Evolutionary conservation across 306 rosid species (phyloP).

Genomic region (Malus asiatica): DNA sequence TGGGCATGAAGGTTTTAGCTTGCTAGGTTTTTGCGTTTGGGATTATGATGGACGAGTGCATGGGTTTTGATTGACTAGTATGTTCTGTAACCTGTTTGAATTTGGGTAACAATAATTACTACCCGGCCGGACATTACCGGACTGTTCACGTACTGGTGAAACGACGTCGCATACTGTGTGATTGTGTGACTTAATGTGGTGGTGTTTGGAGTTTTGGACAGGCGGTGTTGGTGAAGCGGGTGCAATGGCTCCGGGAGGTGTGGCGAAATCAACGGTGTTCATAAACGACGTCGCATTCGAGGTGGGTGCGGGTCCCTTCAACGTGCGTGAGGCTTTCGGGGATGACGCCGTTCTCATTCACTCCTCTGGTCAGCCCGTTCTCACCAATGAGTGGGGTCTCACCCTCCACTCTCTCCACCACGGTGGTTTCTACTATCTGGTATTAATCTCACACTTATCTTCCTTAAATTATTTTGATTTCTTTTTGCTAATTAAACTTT

Average conservation of each 20-base stretch:
- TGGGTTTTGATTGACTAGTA: constrained; percentile 29
- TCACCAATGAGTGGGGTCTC: constrained; percentile 81
- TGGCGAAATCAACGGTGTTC: constrained; percentile 61
- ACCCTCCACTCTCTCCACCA: constrained; percentile 80
- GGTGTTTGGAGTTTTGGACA: neutral
- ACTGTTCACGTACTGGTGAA: neutral
- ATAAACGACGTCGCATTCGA: constrained; percentile 85
- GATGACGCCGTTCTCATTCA: constrained; percentile 68
- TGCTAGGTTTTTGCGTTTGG: neutral
- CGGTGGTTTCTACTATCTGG: constrained; percentile 74
- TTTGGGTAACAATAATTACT: neutral
- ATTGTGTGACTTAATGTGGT: neutral
- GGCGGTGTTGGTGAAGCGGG: constrained; percentile 26
- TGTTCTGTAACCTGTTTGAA: neutral
- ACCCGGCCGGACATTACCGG: neutral
- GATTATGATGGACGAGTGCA: constrained; percentile 61
- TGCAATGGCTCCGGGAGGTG: constrained; percentile 19
- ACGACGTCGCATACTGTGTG: neutral
- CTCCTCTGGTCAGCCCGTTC: constrained; percentile 74
- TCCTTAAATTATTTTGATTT: neutral
- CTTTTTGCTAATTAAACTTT: neutral
- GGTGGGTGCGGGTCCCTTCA: constrained; percentile 62
- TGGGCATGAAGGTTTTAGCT: no score
- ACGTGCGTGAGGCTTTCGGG: constrained; percentile 82
- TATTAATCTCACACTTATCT: neutral